Percentiles rank a stretch among this genome's conserved stretches.
Evolutionary conservation across 306 rosid genomes (phyloP).

Genomic region (Neltuma alba): DNA sequence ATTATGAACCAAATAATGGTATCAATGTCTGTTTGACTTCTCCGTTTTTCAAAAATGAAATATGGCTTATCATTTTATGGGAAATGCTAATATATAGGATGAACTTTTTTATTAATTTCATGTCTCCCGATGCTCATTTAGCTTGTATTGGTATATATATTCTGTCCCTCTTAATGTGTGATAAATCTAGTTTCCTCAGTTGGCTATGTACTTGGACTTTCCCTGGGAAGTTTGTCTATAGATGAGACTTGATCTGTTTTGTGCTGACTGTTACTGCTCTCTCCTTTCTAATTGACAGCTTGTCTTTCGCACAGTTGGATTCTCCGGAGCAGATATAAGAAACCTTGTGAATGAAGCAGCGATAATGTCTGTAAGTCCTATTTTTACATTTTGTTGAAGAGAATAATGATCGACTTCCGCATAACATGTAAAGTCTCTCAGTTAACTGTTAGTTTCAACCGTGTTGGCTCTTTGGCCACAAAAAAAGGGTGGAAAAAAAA

Average conservation of each 20-base stretch:
- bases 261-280: slow-evolving; percentile 32
- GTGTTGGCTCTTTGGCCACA: slow-evolving; percentile 6
- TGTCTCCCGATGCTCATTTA: neutral
- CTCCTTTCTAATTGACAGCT: slow-evolving; percentile 60
- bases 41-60: neutral
- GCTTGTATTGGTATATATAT: slow-evolving; percentile 2
- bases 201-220: neutral
- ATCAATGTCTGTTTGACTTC: slow-evolving; percentile 20
- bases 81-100: neutral
- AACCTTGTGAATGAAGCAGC: slow-evolving; percentile 98
- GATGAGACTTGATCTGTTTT: slow-evolving; percentile 31
- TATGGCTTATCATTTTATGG: slow-evolving; percentile 9
- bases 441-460: slow-evolving; percentile 15
- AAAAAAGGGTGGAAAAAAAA: too few relatives aligned
- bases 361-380: slow-evolving; percentile 86
- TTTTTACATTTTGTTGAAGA: slow-evolving; percentile 17
- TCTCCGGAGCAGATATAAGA: slow-evolving; percentile 95
- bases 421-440: neutral
- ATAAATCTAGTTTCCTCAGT: slow-evolving; percentile 7
- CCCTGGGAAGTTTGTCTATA: neutral
- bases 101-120: slow-evolving; percentile 11
- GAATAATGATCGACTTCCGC: neutral
- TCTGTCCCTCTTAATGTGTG: neutral
- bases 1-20: slow-evolving; percentile 18
- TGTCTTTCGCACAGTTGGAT: slow-evolving; percentile 95